Conservation (phyloP, 352 stramenopile species). For the Globisporangium acanthophoron region DNA sequence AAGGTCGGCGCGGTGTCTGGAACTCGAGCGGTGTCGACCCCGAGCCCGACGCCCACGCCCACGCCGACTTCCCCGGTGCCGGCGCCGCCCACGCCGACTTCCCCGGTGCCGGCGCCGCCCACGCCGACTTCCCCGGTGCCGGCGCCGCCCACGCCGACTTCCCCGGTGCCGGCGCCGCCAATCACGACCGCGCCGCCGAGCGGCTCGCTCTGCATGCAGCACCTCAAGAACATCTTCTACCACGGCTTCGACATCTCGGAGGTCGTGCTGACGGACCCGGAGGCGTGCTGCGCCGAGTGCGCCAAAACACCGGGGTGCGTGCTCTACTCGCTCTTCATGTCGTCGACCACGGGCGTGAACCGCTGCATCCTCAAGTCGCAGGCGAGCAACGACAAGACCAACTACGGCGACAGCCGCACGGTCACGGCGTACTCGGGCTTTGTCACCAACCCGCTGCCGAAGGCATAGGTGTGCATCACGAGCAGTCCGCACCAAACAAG, state of each 20-base stretch:
- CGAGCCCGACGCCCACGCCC: background rate
- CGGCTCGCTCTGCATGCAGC: slow-evolving; percentile 13
- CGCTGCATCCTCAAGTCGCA: slow-evolving; percentile 9
- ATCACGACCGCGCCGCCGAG: background rate
- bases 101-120: slow-evolving; percentile 1
- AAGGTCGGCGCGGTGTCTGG: slow-evolving; percentile 7
- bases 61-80: background rate
- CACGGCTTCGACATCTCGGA: slow-evolving; percentile 28
- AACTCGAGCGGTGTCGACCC: background rate
- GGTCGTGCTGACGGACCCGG: slow-evolving; percentile 7
- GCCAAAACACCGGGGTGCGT: slow-evolving; percentile 5
- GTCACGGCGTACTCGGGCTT: slow-evolving; percentile 5
- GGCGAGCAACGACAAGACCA: slow-evolving; percentile 22
- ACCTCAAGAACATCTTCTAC: slow-evolving; percentile 33
- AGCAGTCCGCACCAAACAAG: too few species aligned
- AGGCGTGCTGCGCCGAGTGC: slow-evolving; percentile 7
- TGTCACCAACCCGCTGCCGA: background rate
- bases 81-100: background rate
- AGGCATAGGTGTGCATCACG: too few species aligned
- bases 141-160: background rate
- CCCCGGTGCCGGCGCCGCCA: background rate
- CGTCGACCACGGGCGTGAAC: background rate
- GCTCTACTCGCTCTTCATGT: slow-evolving; percentile 8
- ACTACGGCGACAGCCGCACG: slow-evolving; percentile 22
- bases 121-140: background rate